These are phyloP conservation scores for Tetraselmis chui DNA, from an alignment of 139 green algal species.

Conservation along the genomic window DNA sequence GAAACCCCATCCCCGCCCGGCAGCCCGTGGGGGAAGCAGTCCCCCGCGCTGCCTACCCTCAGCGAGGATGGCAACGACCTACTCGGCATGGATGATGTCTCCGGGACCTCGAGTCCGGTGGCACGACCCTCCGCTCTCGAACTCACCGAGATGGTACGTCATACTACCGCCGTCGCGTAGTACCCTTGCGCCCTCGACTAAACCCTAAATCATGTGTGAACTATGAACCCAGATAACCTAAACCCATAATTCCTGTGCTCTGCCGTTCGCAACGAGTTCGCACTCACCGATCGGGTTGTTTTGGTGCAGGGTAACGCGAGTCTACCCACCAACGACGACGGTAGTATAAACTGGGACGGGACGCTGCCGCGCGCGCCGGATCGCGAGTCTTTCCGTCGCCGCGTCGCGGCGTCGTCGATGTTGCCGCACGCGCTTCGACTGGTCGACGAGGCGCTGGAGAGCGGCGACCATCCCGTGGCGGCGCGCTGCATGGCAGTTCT, in stretches of 20 bases:
- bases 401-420: no score
- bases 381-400: background rate
- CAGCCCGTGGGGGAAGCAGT: background rate
- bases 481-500: background rate
- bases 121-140: background rate
- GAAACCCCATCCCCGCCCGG: background rate
- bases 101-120: background rate
- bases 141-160: background rate
- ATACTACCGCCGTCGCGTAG: no score
- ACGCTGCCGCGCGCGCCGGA: background rate
- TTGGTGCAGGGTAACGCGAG: background rate
- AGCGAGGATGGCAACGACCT: background rate
- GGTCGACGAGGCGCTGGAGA: background rate
- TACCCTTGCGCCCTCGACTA: no score
- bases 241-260: no score
- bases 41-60: no score
- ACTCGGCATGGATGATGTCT: background rate
- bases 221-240: no score
- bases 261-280: no score
- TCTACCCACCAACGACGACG: background rate
- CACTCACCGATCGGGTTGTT: no score
- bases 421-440: background rate
- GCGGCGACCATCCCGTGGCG: background rate
- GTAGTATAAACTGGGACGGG: background rate
- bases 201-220: no score